These are phyloP conservation scores for Geotrichum histeridarum DNA, from an alignment of 1,139 yeast genomes.

Conservation along the genomic window DNA sequence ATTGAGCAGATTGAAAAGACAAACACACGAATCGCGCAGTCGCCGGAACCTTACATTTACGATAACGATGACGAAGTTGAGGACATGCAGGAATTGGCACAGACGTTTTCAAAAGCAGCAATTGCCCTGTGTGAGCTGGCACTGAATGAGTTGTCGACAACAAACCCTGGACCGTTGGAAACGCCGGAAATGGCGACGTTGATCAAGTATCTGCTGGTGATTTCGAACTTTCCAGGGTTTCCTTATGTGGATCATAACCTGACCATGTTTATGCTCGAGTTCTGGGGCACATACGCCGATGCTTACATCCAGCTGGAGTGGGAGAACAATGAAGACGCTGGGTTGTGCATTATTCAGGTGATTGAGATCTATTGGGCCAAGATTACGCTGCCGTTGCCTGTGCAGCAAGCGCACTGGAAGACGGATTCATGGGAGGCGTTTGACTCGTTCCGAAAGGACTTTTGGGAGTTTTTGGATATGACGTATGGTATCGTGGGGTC, in stretches of 20 bases:
- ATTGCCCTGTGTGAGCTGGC: slow-evolving; percentile 16
- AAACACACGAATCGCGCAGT: slow-evolving; percentile 1
- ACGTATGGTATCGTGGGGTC: slow-evolving; percentile 60
- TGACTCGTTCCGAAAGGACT: slow-evolving; percentile 60
- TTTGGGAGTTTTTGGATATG: slow-evolving; percentile 68
- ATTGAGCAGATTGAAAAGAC: slow-evolving; percentile 9
- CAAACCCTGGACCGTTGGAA: slow-evolving; percentile 1
- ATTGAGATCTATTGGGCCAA: slow-evolving; percentile 61
- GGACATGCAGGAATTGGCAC: slow-evolving; percentile 20
- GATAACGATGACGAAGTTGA: slow-evolving; percentile 19
- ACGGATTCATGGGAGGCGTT: slow-evolving; percentile 49
- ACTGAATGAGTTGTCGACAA: slow-evolving; percentile 12
- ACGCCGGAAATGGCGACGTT: slow-evolving; percentile 18
- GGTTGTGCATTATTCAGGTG: slow-evolving; percentile 44
- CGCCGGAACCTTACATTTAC: slow-evolving; percentile 6
- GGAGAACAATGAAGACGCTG: slow-evolving; percentile 24
- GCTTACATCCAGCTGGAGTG: slow-evolving; percentile 52
- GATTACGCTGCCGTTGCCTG: slow-evolving; percentile 43
- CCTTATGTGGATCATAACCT: slow-evolving; percentile 65
- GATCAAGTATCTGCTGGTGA: slow-evolving; percentile 40
- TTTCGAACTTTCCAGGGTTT: slow-evolving; percentile 56
- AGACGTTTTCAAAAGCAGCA: slow-evolving; percentile 13
- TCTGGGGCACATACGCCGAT: slow-evolving; percentile 77
- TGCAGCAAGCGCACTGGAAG: slow-evolving; percentile 26
- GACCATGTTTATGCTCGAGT: slow-evolving; percentile 62